These are phyloP conservation scores for Melocanna baccifera DNA, from an alignment of 176 grass and related monocot species.

Conservation along the genomic window DNA sequence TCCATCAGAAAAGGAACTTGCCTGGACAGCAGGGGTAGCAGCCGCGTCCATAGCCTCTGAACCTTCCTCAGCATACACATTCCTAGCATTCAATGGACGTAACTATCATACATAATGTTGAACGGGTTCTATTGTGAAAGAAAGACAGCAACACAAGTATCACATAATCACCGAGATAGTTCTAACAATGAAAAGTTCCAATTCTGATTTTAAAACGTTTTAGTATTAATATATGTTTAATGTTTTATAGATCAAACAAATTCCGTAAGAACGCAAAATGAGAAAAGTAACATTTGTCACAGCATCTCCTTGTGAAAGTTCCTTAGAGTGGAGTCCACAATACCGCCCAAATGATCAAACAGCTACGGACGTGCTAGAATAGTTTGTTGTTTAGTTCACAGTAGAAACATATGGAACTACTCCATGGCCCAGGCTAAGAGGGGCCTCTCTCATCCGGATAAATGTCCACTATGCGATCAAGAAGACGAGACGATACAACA, in stretches of 20 bases:
- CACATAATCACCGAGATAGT: not conserved
- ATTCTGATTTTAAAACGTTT: not conserved
- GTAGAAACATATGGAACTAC: not conserved
- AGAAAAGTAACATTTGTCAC: constrained; percentile 1
- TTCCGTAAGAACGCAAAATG: not conserved
- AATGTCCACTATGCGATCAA: too few relatives aligned
- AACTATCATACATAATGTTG: constrained; percentile 31
- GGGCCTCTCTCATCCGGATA: too few relatives aligned
- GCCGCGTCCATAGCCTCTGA: constrained; percentile 51
- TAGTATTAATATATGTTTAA: not conserved
- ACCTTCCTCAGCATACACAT: constrained; percentile 86
- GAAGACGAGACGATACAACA: too few relatives aligned
- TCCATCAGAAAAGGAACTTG: constrained; percentile 44
- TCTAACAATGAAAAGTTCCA: not conserved
- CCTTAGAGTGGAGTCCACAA: not conserved
- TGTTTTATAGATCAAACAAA: not conserved
- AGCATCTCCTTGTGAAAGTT: not conserved
- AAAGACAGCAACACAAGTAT: constrained; percentile 8
- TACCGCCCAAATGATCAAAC: not conserved
- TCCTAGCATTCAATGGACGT: constrained; percentile 47
- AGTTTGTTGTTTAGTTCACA: not conserved
- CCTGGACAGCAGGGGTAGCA: constrained; percentile 71
- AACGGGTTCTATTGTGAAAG: not conserved
- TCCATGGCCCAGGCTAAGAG: not conserved
- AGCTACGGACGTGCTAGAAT: not conserved